phyloP scores from a whole-genome alignment of 495 filamentous ascomycete species.

The Neohortaea acidophila region DNA sequence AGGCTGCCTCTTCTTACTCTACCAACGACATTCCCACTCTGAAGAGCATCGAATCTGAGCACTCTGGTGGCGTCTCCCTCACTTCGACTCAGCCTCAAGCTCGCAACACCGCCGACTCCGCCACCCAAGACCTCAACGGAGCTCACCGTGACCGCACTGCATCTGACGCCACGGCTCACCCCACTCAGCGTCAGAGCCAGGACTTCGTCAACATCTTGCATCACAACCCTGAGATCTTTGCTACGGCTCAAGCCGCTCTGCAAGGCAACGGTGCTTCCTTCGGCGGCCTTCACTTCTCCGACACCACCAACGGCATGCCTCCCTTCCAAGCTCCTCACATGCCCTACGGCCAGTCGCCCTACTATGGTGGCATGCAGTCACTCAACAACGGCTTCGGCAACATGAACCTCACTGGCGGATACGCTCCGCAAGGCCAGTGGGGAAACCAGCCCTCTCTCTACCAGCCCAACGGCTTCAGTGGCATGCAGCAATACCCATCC shows the following conservation, averaged over 20 bases:
- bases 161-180: slow-evolving; percentile 15
- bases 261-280: slow-evolving; percentile 67
- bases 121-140: slow-evolving; percentile 42
- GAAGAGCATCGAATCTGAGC: slow-evolving; percentile 41
- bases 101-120: slow-evolving; percentile 46
- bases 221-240: slow-evolving; percentile 20
- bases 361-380: slow-evolving; percentile 41
- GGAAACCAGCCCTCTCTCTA: slow-evolving; percentile 28
- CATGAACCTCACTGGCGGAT: slow-evolving; percentile 34
- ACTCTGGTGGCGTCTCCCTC: slow-evolving; percentile 22
- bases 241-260: slow-evolving; percentile 49
- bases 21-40: slow-evolving; percentile 80
- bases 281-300: slow-evolving; percentile 27
- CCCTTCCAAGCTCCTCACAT: slow-evolving; percentile 15
- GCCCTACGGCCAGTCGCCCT: slow-evolving; percentile 25
- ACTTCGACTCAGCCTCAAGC: slow-evolving; percentile 38
- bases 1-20: slow-evolving; percentile 76
- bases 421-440: slow-evolving; percentile 17
- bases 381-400: slow-evolving; percentile 44
- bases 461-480: slow-evolving; percentile 32
- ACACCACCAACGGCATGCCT: slow-evolving; percentile 5
- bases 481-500: slow-evolving; percentile 26
- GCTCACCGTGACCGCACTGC: slow-evolving; percentile 3
- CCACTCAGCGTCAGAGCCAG: slow-evolving; percentile 44
- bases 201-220: slow-evolving; percentile 38